These are phyloP conservation scores for Physcomitrellopsis africana DNA, from an alignment of 225 moss, liverwort and hornwort species.

Conservation along the genomic window DNA sequence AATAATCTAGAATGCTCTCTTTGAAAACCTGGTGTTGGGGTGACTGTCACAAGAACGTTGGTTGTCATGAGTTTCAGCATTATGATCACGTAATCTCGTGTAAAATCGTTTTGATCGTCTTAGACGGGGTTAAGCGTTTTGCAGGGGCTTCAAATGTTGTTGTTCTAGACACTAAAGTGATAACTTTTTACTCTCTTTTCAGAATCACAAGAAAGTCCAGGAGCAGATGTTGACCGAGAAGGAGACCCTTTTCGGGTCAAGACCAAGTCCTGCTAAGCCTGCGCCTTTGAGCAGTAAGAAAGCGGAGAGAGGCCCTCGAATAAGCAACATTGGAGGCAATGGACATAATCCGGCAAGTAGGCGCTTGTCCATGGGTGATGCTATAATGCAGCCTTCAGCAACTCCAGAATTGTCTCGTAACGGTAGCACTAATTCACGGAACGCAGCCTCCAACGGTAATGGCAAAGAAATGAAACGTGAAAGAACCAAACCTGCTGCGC, in stretches of 20 bases:
- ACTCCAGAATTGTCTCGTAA: conserved; percentile 54
- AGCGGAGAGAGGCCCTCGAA: conserved; percentile 46
- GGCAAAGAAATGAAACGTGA: conserved; percentile 52
- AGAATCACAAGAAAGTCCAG: conserved; percentile 69
- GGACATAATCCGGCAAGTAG: conserved; percentile 59
- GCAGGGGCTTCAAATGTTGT: not conserved
- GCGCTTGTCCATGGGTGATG: conserved; percentile 56
- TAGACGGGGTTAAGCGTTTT: not conserved
- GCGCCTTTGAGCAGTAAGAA: conserved; percentile 43
- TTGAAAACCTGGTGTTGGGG: not conserved
- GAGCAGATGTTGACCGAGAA: conserved; percentile 66
- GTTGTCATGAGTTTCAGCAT: not conserved
- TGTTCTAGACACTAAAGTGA: not conserved
- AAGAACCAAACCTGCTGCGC: conserved; percentile 60
- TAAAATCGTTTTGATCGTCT: not conserved
- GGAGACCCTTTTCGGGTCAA: conserved; percentile 66
- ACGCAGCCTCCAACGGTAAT: conserved; percentile 47
- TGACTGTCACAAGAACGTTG: not conserved
- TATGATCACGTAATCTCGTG: not conserved
- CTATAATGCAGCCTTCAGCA: conserved; percentile 48
- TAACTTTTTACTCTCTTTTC: not conserved
- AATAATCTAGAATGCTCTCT: not conserved
- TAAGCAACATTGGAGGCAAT: conserved; percentile 53
- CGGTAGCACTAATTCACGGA: conserved; percentile 47
- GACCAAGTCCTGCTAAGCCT: conserved; percentile 65